Evolutionary conservation across 768 basidiomycete genomes (phyloP).

Genomic region (Obba rivulosa): DNA sequence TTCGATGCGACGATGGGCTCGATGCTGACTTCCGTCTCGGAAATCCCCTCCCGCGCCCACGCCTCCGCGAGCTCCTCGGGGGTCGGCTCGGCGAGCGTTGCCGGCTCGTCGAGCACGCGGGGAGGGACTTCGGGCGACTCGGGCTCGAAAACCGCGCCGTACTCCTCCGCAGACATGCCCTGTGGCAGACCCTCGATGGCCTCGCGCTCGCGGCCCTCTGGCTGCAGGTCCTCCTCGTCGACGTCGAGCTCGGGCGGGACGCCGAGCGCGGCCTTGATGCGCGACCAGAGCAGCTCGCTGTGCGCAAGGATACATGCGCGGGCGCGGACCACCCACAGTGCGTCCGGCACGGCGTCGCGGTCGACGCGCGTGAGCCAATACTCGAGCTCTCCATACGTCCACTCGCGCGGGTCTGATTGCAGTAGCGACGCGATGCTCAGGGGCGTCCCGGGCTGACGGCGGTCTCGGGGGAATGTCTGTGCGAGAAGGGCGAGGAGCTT

Average conservation of each 20-base stretch:
- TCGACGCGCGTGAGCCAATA: conserved; percentile 62
- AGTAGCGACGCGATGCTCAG: conserved; percentile 21
- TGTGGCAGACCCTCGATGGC: neutral
- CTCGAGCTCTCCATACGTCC: conserved; percentile 69
- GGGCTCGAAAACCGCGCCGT: neutral
- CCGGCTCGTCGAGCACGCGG: neutral
- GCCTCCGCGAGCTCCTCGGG: no score
- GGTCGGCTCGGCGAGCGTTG: no score
- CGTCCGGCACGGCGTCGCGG: conserved; percentile 60
- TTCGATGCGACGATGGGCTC: conserved; percentile 30
- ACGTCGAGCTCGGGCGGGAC: conserved; percentile 80
- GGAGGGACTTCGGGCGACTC: conserved; percentile 17
- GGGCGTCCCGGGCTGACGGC: conserved; percentile 21
- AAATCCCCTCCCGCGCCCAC: neutral
- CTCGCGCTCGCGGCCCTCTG: conserved; percentile 4
- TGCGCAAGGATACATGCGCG: conserved; percentile 73
- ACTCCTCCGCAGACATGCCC: neutral
- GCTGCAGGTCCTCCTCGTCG: conserved; percentile 34
- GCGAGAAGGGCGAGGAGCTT: conserved; percentile 69
- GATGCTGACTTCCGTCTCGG: conserved; percentile 20
- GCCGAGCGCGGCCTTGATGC: conserved; percentile 81
- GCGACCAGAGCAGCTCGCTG: conserved; percentile 88
- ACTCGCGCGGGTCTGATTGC: conserved; percentile 50
- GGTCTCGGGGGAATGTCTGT: conserved; percentile 53
- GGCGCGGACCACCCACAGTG: conserved; percentile 64